phyloP scores from a whole-genome alignment of 768 basidiomycete genomes.

The Lentinus brumalis region DNA sequence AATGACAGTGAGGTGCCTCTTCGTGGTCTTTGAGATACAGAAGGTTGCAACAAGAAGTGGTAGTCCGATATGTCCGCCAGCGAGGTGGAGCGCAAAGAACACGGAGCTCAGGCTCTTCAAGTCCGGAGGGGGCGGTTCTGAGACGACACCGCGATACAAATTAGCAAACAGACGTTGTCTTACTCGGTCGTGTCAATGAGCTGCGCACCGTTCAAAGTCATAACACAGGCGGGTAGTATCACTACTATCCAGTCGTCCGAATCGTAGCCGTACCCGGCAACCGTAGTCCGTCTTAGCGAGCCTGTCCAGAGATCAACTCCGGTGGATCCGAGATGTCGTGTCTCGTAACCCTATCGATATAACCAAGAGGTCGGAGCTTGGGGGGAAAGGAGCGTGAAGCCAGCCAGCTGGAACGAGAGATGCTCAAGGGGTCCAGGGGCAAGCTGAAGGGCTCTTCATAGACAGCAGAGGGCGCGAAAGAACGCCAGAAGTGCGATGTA shows the following conservation, averaged over 20 bases:
- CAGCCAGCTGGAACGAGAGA: conserved; percentile 12
- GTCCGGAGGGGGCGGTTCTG: conserved; percentile 12
- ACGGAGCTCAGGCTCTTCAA: conserved; percentile 34
- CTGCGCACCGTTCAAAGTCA: conserved; percentile 13
- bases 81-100: conserved; percentile 50
- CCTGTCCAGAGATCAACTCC: conserved; percentile 18
- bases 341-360: not conserved
- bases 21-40: conserved; percentile 42
- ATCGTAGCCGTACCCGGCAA: conserved; percentile 11
- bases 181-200: conserved; percentile 4
- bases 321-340: not conserved
- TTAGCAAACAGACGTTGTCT: not conserved
- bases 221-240: not conserved
- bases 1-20: conserved; percentile 52
- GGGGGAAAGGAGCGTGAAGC: conserved; percentile 1
- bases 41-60: conserved; percentile 51
- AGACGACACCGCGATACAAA: conserved; percentile 1
- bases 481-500: conserved; percentile 2
- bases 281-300: conserved; percentile 1
- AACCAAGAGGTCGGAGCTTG: not conserved
- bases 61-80: conserved; percentile 55
- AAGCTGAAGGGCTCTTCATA: conserved; percentile 5
- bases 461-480: not conserved
- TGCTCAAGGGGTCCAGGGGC: not conserved
- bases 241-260: not conserved